Base-by-base conservation (phyloP, 2,329 filamentous ascomycete species). In the Arthrinium phaeospermum region DNA sequence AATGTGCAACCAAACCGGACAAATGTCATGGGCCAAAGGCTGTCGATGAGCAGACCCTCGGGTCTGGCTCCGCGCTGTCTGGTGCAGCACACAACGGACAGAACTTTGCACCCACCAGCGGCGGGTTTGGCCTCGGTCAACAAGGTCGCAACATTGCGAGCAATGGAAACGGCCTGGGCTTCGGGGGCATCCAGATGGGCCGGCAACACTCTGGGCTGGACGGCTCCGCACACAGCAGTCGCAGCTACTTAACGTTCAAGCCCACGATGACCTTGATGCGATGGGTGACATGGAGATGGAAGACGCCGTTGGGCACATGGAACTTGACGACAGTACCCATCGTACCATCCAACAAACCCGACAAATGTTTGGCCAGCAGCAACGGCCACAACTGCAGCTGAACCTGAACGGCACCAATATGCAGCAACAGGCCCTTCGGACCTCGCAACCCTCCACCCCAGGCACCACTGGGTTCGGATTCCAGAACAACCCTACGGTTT, bases 221-320 rank as follows among this genome's bases (percentile, higher is more conserved):
- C 61, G 74, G 76, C 61, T 79, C 76, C 41, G 80, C 80, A 12
- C 83, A 84, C 73, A 83, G 74, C 79, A 83, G 57, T 83, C 85
- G 69, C 83, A 86, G 75, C 79, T 86, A 72, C 82, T 82, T 10
- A 83, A 85, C 71, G 83, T 88, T 78, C 78, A 79, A 70, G 77
- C 77, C 22, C 83, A 83, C 72, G 85, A 92, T 73, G 93, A 97
- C 73, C 91, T 97, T 86, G 95, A 97, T 79, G 91, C 94, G 24
- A 90, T 97, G 44, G 95, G 94, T 70, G 94, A 97, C 79, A 98
- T 98, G 96, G 96, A 98, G 79, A 93, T 98, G 92, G 96, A 98
- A 79, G 95, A 98, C 77, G 89, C 91, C 10, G 87, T 93, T 68
- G 91, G 90, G 4, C 85, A 87, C 70, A 89, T 92, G 88, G 90